Percentiles rank a stretch among this genome's conserved stretches.
Evolutionary conservation across 2,329 filamentous ascomycete genomes (phyloP).

Genomic region (Penicillium digitatum): DNA sequence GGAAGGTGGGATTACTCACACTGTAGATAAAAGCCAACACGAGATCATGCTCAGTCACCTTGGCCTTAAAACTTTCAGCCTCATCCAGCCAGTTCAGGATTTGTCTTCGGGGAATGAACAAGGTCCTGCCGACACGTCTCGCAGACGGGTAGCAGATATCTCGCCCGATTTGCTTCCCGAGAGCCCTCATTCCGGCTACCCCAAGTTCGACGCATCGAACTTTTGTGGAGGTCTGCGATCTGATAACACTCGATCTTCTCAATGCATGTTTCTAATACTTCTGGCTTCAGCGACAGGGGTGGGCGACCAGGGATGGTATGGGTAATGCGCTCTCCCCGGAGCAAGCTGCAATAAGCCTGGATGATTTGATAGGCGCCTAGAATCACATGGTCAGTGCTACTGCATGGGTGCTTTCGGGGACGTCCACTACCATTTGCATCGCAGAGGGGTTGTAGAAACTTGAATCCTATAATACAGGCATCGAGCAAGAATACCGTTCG

Average conservation of each 20-base stretch:
- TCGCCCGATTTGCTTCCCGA: not conserved
- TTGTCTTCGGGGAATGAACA: not conserved
- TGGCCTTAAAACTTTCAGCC: not conserved
- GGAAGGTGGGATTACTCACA: not conserved
- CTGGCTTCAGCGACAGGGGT: not conserved
- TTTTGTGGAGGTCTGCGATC: slow-evolving; percentile 1
- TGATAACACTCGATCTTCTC: slow-evolving; percentile 3
- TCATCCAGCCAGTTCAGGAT: not conserved
- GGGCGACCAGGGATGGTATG: slow-evolving; percentile 1
- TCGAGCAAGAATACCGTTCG: slow-evolving; percentile 6
- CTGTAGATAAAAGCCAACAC: slow-evolving; percentile 2
- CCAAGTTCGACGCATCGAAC: not conserved
- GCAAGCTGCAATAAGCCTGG: slow-evolving; percentile 2
- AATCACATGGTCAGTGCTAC: not conserved
- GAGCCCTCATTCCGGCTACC: not conserved
- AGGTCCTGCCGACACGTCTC: not conserved
- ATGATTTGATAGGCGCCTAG: slow-evolving; percentile 5
- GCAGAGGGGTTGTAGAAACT: slow-evolving; percentile 7
- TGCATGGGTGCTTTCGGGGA: too few relatives aligned
- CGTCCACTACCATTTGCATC: slow-evolving; percentile 3
- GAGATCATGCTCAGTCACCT: slow-evolving; percentile 6
- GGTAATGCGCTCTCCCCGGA: not conserved
- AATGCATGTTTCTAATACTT: slow-evolving; percentile 6
- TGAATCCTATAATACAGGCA: slow-evolving; percentile 7
- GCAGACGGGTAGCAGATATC: slow-evolving; percentile 2